Percentiles rank a stretch among this genome's conserved stretches.
Conservation (phyloP, 2,329 filamentous ascomycete genomes). For the Diplodia seriata region DNA sequence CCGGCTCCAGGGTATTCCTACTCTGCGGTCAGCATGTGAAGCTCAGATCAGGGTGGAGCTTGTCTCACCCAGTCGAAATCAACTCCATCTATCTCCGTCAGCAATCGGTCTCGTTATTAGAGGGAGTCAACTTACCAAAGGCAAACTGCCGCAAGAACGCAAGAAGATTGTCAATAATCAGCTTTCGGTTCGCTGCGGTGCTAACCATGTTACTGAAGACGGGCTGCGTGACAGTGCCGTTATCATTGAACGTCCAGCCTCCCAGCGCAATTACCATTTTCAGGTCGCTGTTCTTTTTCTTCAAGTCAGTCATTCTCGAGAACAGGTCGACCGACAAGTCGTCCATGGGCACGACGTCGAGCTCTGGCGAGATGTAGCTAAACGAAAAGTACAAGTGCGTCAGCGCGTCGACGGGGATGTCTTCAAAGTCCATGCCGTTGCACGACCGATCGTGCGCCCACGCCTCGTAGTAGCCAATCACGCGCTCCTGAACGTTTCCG, state of each 20-base stretch:
- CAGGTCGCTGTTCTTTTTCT: slow-evolving; percentile 40
- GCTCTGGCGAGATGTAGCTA: slow-evolving; percentile 36
- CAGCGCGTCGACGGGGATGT: slow-evolving; percentile 38
- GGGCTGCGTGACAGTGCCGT: slow-evolving; percentile 35
- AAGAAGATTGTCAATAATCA: slow-evolving; percentile 49
- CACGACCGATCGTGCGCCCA: slow-evolving; percentile 34
- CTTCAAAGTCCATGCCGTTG: slow-evolving; percentile 36
- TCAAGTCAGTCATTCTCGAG: slow-evolving; percentile 43
- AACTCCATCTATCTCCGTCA: slow-evolving; percentile 41
- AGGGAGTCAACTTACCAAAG: slow-evolving; percentile 54
- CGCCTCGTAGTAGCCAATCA: slow-evolving; percentile 33
- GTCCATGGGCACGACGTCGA: slow-evolving; percentile 39
- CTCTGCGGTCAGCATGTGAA: not conserved
- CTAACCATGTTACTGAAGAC: slow-evolving; percentile 47
- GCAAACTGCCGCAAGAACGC: slow-evolving; percentile 52
- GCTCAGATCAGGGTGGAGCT: not conserved
- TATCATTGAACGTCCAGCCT: slow-evolving; percentile 53
- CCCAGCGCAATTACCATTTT: slow-evolving; percentile 52
- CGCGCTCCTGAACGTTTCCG: not conserved
- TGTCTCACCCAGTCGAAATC: slow-evolving; percentile 54
- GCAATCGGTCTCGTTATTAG: not conserved
- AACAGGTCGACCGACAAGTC: slow-evolving; percentile 37
- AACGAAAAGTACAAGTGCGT: slow-evolving; percentile 41
- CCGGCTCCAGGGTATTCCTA: slow-evolving; percentile 44
- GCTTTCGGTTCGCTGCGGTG: slow-evolving; percentile 39